phyloP scores from a whole-genome alignment of 306 rosid genomes.

The Quercus suber region DNA sequence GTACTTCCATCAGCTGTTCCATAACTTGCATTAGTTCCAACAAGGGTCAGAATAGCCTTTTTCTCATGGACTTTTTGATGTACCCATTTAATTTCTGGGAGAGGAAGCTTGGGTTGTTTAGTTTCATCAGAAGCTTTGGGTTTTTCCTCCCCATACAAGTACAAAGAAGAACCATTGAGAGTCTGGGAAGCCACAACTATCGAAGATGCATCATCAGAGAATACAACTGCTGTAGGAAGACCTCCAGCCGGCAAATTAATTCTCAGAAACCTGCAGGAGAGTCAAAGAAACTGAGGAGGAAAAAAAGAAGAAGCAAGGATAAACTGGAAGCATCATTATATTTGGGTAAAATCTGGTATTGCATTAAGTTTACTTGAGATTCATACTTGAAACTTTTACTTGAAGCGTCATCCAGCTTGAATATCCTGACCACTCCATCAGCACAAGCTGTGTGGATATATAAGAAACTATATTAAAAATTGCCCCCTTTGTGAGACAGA shows the following conservation, averaged over 20 bases:
- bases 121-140: constrained; percentile 49
- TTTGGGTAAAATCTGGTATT: constrained; percentile 6
- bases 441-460: constrained; percentile 68
- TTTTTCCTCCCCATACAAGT: constrained; percentile 88
- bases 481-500: not conserved
- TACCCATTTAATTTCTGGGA: constrained; percentile 92
- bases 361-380: constrained; percentile 21
- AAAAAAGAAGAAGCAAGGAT: not conserved
- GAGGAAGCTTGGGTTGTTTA: constrained; percentile 75
- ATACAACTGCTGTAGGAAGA: constrained; percentile 76
- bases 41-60: constrained; percentile 67
- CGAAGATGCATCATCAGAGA: constrained; percentile 66
- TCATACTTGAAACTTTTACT: constrained; percentile 96
- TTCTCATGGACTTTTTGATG: constrained; percentile 80
- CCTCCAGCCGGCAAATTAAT: constrained; percentile 89
- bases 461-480: constrained; percentile 8
- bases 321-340: constrained; percentile 14
- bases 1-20: constrained; percentile 97
- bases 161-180: constrained; percentile 65
- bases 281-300: constrained; percentile 11
- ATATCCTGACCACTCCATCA: constrained; percentile 91
- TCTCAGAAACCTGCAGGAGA: constrained; percentile 67
- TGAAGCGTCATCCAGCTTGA: constrained; percentile 88
- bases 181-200: constrained; percentile 77
- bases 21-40: constrained; percentile 73